These are phyloP conservation scores for Mortierella sp. DNA, from an alignment of 371 early-diverging fungal genomes.

Conservation along the genomic window DNA sequence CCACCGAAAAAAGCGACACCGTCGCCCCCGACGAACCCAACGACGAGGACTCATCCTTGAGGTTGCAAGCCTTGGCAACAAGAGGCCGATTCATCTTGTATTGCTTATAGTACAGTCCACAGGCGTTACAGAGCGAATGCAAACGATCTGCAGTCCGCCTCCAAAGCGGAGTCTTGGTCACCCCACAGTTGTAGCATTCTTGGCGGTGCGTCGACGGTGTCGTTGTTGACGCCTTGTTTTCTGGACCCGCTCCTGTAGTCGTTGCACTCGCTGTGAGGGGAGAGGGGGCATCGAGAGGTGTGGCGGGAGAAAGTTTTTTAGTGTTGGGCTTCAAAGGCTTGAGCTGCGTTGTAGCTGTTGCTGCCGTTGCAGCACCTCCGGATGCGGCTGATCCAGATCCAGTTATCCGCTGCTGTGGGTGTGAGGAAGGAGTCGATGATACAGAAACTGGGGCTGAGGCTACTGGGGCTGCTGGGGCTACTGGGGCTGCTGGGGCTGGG, in stretches of 20 bases:
- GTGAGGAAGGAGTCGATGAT: not conserved
- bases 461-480: not conserved
- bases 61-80: conserved; percentile 63
- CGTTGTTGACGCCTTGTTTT: not conserved
- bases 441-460: conserved; percentile 6
- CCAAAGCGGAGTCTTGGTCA: conserved; percentile 88
- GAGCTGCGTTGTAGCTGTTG: not conserved
- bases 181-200: conserved; percentile 85
- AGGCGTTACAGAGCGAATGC: conserved; percentile 88
- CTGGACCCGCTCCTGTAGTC: not conserved
- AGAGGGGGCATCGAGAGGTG: not conserved
- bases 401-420: not conserved
- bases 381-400: conserved; percentile 1
- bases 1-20: not conserved
- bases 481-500: conserved; percentile 21
- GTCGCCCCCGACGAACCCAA: too few species aligned
- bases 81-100: conserved; percentile 79
- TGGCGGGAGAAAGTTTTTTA: conserved; percentile 1
- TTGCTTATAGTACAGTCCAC: conserved; percentile 85
- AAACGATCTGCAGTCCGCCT: conserved; percentile 81
- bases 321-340: conserved; percentile 5
- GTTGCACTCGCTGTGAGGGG: not conserved
- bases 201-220: conserved; percentile 64
- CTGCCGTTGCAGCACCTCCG: not conserved
- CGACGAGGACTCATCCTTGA: conserved; percentile 19